Evolutionary conservation across 2,329 filamentous ascomycete species (phyloP).

Genomic region (Exophiala oligosperma): DNA sequence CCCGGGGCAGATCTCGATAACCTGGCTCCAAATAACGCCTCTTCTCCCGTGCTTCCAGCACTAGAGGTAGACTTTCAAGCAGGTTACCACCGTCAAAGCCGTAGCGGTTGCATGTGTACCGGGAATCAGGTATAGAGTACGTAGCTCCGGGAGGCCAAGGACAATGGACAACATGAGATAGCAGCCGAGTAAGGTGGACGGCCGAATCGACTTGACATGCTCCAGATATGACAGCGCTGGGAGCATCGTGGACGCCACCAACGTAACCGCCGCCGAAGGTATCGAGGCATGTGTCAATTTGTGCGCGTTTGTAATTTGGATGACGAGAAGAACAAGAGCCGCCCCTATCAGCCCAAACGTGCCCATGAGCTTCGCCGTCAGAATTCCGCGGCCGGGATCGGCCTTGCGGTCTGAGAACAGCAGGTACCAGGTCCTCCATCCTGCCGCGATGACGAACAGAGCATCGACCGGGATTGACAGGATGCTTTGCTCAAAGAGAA

Average conservation of each 20-base stretch:
- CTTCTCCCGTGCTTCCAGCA: constrained; percentile 50
- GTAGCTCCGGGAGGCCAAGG: constrained; percentile 42
- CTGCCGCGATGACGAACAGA: background rate
- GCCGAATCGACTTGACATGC: constrained; percentile 30
- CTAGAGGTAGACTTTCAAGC: constrained; percentile 45
- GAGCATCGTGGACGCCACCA: constrained; percentile 16
- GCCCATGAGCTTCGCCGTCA: background rate
- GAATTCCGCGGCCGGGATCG: background rate
- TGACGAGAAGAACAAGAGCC: background rate
- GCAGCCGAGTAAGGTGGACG: constrained; percentile 32
- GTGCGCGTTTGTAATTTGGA: background rate
- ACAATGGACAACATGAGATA: constrained; percentile 44
- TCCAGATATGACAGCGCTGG: constrained; percentile 28
- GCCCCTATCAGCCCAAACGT: background rate
- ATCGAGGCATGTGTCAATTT: constrained; percentile 7
- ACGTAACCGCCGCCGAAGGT: constrained; percentile 13
- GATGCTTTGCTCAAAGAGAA: constrained; percentile 45
- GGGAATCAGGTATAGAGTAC: constrained; percentile 33
- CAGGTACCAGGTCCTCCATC: background rate
- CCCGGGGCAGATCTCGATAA: constrained; percentile 45
- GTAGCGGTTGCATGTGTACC: background rate
- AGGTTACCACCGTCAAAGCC: constrained; percentile 21
- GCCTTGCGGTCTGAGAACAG: background rate
- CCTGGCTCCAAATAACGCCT: constrained; percentile 38
- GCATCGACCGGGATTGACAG: constrained; percentile 35